Evolutionary conservation across 192 early-diverging fungal genomes (phyloP), one percentile per base, ranked within the genome.

Genomic region (Gryganskiella cystojenkinii): DNA sequence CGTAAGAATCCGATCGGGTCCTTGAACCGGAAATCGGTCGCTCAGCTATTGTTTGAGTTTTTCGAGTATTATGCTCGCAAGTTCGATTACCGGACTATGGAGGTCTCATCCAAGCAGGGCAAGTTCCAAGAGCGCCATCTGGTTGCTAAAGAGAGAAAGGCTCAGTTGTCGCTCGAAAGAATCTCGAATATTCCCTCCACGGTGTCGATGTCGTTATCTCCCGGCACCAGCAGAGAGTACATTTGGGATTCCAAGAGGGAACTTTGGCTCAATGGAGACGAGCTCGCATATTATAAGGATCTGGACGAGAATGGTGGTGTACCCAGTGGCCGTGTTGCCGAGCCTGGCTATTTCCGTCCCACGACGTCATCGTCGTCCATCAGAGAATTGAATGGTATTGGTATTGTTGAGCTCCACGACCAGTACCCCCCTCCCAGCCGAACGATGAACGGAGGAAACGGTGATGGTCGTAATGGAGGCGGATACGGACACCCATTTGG

Each of bases 31-130:
- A 76, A 76, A 30, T 47, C 58, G 2, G 65, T 76, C 3, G 40
- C 59, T 1, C 64, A 50, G 4, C 42, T 76, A 22, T 37, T 76
- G 20, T 67, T 68, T 30, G 73, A 76, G 37, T 76, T 76, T 20
- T 76, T 76, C 46, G 56, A 76, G 40, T 76, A 44, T 37, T 76
- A 43, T 57, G 20, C 65, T 3, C 35, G 73, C 11, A 37, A 51
- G 22, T 76, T 76, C 51, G 73, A 76, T 46, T 76, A 76, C 47
- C 40, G 65, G 24, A 63, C 60, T 9, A 76, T 76, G 73, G 73
- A 76, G 54, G 73, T 76, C 27, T 52, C 46, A 0, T 3, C 65
- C 0, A 20, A 25, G 31, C n/a, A 28, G 2, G 73, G 73, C 25
- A 19, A 42, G 15, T 28, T 61, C 24, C 71, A 67, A 43, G 64